Conservation (phyloP, 305 asterid species). For the Fraxinus baroniana region DNA sequence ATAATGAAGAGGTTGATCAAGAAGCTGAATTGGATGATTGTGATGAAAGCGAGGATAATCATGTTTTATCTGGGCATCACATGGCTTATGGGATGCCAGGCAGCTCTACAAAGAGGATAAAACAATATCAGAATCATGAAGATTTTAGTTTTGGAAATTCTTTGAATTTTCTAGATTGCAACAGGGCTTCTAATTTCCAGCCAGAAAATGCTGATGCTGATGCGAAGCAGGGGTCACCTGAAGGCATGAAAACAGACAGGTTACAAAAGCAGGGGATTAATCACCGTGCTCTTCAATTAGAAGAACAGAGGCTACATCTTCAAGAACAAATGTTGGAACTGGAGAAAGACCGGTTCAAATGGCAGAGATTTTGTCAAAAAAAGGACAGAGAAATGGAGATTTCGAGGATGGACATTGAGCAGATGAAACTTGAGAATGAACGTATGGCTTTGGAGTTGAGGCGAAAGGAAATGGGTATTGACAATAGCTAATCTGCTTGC, state of each 20-base stretch:
- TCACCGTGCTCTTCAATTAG: conserved; percentile 45
- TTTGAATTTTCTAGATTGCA: background rate
- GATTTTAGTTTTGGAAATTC: conserved; percentile 25
- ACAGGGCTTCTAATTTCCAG: conserved; percentile 32
- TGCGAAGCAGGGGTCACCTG: conserved; percentile 31
- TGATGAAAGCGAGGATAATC: conserved; percentile 51
- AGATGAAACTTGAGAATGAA: conserved; percentile 74
- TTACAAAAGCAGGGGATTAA: conserved; percentile 42
- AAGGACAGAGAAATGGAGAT: conserved; percentile 63
- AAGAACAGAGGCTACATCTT: conserved; percentile 61
- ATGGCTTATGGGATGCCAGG: conserved; percentile 27
- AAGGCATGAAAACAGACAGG: conserved; percentile 29
- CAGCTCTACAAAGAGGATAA: conserved; percentile 39
- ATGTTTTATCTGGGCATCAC: conserved; percentile 27
- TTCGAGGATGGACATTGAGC: conserved; percentile 60
- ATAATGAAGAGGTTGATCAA: conserved; percentile 59
- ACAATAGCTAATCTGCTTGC: conserved; percentile 23
- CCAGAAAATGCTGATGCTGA: conserved; percentile 29
- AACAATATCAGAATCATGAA: conserved; percentile 33
- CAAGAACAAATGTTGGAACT: conserved; percentile 66
- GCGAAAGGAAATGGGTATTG: conserved; percentile 56
- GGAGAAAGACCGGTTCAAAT: conserved; percentile 72
- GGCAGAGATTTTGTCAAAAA: conserved; percentile 73
- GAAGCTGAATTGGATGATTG: conserved; percentile 52
- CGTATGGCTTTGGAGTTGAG: conserved; percentile 63